A percentile compares a stretch with the other conserved stretches of the same genome.
phyloP scores from a whole-genome alignment of 2,329 filamentous ascomycete genomes.

The Pseudogymnoascus sp. region DNA sequence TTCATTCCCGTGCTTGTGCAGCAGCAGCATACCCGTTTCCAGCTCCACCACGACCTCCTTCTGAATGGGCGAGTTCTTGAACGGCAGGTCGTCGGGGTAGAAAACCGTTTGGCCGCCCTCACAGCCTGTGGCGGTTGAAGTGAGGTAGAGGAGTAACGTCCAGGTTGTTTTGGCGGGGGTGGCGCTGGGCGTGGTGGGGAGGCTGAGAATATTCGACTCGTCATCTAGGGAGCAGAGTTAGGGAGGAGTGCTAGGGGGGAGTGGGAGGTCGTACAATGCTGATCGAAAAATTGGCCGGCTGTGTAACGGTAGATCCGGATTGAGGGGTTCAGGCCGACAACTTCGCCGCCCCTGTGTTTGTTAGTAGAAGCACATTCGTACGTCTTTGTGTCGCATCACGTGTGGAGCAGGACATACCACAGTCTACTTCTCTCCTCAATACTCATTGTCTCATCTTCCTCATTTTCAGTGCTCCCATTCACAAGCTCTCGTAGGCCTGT shows the following conservation, averaged over 20 bases:
- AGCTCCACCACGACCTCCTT: conserved; percentile 65
- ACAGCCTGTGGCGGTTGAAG: conserved; percentile 65
- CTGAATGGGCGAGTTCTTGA: conserved; percentile 36
- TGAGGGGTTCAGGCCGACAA: conserved; percentile 79
- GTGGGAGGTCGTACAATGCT: conserved; percentile 62
- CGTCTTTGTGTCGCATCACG: not conserved
- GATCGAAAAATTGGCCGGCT: conserved; percentile 82
- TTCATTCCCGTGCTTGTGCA: conserved; percentile 83
- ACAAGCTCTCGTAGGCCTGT: conserved; percentile 60
- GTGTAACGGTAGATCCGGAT: conserved; percentile 85
- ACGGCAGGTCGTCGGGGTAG: conserved; percentile 58
- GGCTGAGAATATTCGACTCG: conserved; percentile 66
- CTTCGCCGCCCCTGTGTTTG: conserved; percentile 66
- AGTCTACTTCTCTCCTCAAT: conserved; percentile 23
- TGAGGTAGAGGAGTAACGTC: conserved; percentile 85
- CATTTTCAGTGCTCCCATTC: conserved; percentile 16
- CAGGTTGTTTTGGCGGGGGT: conserved; percentile 68
- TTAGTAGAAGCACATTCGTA: conserved; percentile 13
- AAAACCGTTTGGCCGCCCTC: conserved; percentile 86
- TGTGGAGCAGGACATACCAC: conserved; percentile 20
- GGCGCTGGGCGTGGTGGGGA: conserved; percentile 39
- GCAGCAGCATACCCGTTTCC: conserved; percentile 75
- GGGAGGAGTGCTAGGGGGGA: not conserved
- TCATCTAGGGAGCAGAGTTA: conserved; percentile 54
- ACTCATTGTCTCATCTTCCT: conserved; percentile 17